Percentiles rank a stretch among this genome's conserved stretches.
These are phyloP conservation scores for Crassisporium funariophilum DNA, from an alignment of 768 basidiomycete genomes.

Conservation along the genomic window DNA sequence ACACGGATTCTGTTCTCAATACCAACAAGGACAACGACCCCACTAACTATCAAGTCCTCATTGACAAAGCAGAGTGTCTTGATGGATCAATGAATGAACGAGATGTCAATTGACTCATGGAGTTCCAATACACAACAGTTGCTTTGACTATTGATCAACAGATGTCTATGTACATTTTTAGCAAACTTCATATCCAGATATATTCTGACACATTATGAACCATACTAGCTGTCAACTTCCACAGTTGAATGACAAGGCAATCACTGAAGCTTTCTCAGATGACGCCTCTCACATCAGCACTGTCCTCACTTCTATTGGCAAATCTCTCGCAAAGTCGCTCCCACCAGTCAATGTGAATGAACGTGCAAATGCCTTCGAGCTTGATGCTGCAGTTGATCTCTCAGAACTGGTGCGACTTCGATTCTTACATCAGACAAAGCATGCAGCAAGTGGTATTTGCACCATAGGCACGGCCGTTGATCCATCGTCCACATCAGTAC, in stretches of 20 bases:
- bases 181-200: not conserved
- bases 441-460: not conserved
- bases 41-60: not conserved
- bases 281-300: conserved; percentile 18
- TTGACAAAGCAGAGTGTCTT: not conserved
- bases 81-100: not conserved
- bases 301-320: conserved; percentile 4
- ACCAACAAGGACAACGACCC: conserved; percentile 3
- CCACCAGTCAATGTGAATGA: not conserved
- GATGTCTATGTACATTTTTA: not conserved
- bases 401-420: not conserved
- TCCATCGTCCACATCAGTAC: not conserved
- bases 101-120: not conserved
- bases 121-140: not conserved
- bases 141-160: not conserved
- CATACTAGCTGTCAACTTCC: not conserved
- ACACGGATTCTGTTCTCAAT: not conserved
- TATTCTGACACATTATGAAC: not conserved
- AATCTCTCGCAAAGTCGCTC: not conserved
- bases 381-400: not conserved
- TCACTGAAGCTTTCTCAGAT: not conserved
- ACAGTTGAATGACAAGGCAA: not conserved
- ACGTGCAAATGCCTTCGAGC: not conserved
- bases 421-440: not conserved
- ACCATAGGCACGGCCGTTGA: not conserved